phyloP scores from a whole-genome alignment of 176 grass and related monocot genomes.

The Cenchrus fungigraminus region DNA sequence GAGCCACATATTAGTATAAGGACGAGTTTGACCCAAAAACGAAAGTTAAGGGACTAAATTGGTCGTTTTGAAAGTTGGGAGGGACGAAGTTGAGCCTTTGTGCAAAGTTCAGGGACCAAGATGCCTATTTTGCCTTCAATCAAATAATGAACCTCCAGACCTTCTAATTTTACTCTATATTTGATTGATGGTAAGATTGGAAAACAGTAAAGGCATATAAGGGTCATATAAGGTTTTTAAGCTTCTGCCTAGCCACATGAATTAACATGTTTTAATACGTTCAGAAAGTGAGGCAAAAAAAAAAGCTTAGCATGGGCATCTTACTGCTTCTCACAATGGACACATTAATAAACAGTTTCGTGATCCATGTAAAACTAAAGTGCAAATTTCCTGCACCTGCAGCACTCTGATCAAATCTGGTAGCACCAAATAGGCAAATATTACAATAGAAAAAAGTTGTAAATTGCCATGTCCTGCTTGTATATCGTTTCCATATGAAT shows the following conservation, averaged over 20 bases:
- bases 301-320: neutral
- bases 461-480: slow-evolving; percentile 14
- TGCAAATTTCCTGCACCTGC: slow-evolving; percentile 11
- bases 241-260: neutral
- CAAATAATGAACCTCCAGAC: neutral
- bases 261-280: neutral
- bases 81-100: too few species aligned
- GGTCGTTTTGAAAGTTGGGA: too few species aligned
- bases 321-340: neutral
- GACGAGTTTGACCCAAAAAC: too few species aligned
- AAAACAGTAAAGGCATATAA: neutral
- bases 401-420: slow-evolving; percentile 26
- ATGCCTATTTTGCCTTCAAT: neutral
- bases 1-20: too few species aligned
- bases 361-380: slow-evolving; percentile 10
- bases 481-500: slow-evolving; percentile 9
- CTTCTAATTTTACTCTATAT: neutral
- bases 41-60: too few species aligned
- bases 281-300: neutral
- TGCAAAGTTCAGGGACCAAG: too few species aligned
- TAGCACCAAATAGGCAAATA: slow-evolving; percentile 2
- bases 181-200: neutral
- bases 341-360: neutral
- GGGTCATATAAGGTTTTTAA: slow-evolving; percentile 2
- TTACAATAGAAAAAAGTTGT: neutral